Conservation (phyloP, 1,284 basidiomycete species). For the Termitomyces sp. region DNA sequence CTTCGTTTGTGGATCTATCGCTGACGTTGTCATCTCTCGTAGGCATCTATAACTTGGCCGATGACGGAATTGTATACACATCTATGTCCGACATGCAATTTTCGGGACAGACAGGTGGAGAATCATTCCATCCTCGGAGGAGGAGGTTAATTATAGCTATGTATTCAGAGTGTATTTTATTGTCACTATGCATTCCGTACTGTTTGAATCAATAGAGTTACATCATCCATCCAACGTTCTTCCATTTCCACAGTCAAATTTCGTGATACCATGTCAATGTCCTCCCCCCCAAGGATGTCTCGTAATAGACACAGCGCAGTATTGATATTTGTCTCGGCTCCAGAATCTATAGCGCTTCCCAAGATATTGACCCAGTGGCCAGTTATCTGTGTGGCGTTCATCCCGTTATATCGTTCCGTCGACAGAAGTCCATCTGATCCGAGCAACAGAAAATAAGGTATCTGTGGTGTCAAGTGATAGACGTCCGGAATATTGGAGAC, state of each 20-base stretch:
- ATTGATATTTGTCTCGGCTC: conserved; percentile 25
- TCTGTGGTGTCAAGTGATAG: conserved; percentile 28
- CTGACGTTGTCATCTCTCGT: conserved; percentile 4
- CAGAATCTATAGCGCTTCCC: conserved; percentile 17
- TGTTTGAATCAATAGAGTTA: conserved; percentile 42
- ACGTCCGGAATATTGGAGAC: conserved; percentile 44
- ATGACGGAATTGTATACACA: conserved; percentile 65
- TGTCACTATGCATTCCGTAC: not conserved
- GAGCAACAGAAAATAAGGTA: conserved; percentile 25
- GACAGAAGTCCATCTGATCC: conserved; percentile 44
- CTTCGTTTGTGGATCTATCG: conserved; percentile 1
- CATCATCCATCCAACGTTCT: conserved; percentile 58
- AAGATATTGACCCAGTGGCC: conserved; percentile 33
- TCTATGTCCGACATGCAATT: conserved; percentile 58
- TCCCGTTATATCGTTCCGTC: conserved; percentile 37
- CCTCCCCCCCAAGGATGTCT: conserved; percentile 47
- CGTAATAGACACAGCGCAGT: conserved; percentile 43
- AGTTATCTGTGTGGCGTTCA: conserved; percentile 26
- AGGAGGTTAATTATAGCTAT: not conserved
- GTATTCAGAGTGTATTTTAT: not conserved
- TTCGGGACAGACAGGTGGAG: conserved; percentile 21
- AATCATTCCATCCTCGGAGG: not conserved
- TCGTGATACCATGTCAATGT: conserved; percentile 39
- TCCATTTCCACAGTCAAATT: conserved; percentile 56
- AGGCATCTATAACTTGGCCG: conserved; percentile 68